phyloP scores from a whole-genome alignment of 1,284 basidiomycete species.

The Phlebopus sp. region DNA sequence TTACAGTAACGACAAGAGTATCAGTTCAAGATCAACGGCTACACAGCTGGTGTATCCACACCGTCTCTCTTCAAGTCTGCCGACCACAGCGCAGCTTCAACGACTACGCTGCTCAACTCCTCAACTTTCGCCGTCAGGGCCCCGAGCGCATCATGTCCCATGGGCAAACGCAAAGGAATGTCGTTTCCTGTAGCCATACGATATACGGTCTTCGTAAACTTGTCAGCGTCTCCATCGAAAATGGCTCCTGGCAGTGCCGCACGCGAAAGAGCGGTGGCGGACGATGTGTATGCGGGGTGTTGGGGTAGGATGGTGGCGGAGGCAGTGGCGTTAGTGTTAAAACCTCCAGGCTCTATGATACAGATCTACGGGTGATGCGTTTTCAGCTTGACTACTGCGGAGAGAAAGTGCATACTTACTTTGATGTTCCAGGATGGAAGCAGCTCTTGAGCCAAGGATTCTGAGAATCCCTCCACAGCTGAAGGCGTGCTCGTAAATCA shows the following conservation, averaged over 20 bases:
- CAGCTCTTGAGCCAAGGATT: constrained; percentile 14
- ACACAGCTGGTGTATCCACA: too few relatives aligned
- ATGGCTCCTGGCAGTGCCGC: not conserved
- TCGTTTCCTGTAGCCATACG: constrained; percentile 6
- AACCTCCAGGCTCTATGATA: constrained; percentile 19
- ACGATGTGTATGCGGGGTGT: constrained; percentile 14
- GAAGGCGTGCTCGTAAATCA: not conserved
- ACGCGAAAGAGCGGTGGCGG: not conserved
- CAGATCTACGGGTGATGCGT: constrained; percentile 10
- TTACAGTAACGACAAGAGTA: too few relatives aligned
- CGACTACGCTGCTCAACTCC: constrained; percentile 1
- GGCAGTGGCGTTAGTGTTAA: constrained; percentile 8
- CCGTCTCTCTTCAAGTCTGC: constrained; percentile 13
- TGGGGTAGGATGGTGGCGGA: not conserved
- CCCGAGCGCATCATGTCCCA: constrained; percentile 16
- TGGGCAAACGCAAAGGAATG: constrained; percentile 13
- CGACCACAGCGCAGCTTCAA: constrained; percentile 11
- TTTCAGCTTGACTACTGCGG: not conserved
- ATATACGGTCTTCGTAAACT: constrained; percentile 14
- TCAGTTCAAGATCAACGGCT: too few relatives aligned
- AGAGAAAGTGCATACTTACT: not conserved
- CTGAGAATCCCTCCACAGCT: constrained; percentile 19
- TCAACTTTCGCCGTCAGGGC: constrained; percentile 1
- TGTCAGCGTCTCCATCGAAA: constrained; percentile 15
- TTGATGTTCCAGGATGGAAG: constrained; percentile 22